Conservation (phyloP, 2,329 filamentous ascomycete genomes). For the Talaromyces verruculosus region DNA sequence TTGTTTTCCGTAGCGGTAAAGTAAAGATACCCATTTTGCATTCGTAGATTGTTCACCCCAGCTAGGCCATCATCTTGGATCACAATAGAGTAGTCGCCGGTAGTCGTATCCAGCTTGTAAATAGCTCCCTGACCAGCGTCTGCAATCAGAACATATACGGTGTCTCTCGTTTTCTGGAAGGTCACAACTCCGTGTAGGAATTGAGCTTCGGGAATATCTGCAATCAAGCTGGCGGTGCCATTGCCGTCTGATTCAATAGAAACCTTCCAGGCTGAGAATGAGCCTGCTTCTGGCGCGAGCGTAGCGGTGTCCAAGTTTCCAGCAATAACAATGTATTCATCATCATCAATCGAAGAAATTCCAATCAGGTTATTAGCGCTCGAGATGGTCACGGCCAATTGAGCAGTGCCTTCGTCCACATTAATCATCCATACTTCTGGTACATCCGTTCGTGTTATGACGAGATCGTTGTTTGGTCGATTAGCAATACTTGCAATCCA, state of each 20-base stretch:
- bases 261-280: conserved; percentile 25
- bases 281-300: conserved; percentile 14
- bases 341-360: conserved; percentile 23
- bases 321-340: conserved; percentile 25
- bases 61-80: conserved; percentile 23
- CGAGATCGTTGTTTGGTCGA: conserved; percentile 34
- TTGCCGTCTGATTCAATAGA: conserved; percentile 14
- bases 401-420: conserved; percentile 18
- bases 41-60: conserved; percentile 24
- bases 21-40: conserved; percentile 23
- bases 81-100: conserved; percentile 22
- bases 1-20: conserved; percentile 24
- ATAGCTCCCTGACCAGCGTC: conserved; percentile 23
- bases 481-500: conserved; percentile 39
- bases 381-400: conserved; percentile 21
- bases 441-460: conserved; percentile 29
- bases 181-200: conserved; percentile 24
- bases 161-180: conserved; percentile 21
- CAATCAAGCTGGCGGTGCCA: conserved; percentile 16
- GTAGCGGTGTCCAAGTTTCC: conserved; percentile 18
- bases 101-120: conserved; percentile 23
- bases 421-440: conserved; percentile 25
- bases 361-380: conserved; percentile 21
- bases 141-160: conserved; percentile 22
- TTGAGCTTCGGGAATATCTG: conserved; percentile 23